Conservation (phyloP, 2,329 filamentous ascomycete species). For the Claviceps digitariae region DNA sequence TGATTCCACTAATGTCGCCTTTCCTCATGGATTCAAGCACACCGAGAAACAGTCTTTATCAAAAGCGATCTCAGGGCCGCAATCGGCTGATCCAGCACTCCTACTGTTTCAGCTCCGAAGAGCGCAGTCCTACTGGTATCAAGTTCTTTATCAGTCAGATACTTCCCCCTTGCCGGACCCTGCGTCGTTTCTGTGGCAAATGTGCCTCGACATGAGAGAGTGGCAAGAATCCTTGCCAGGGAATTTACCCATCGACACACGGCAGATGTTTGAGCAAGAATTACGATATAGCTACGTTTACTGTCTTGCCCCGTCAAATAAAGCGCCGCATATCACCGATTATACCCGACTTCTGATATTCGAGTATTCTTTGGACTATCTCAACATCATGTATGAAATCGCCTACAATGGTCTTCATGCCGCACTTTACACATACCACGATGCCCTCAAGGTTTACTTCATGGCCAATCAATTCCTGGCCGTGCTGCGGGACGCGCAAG, state of each 20-base stretch:
- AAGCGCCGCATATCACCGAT: constrained; percentile 57
- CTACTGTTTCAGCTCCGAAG: constrained; percentile 73
- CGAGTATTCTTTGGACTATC: constrained; percentile 73
- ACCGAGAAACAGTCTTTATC: constrained; percentile 28
- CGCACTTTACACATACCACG: constrained; percentile 72
- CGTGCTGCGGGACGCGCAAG: constrained; percentile 43
- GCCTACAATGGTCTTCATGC: constrained; percentile 44
- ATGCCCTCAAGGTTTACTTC: constrained; percentile 73
- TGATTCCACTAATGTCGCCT: constrained; percentile 68
- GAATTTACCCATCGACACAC: constrained; percentile 49
- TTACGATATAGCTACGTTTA: constrained; percentile 84
- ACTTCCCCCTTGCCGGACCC: constrained; percentile 54
- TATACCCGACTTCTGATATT: constrained; percentile 74
- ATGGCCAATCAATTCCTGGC: constrained; percentile 51
- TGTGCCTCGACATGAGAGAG: constrained; percentile 60
- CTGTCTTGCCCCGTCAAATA: constrained; percentile 67
- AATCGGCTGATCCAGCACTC: constrained; percentile 54
- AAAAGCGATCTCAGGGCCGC: constrained; percentile 29
- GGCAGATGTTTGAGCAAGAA: constrained; percentile 74
- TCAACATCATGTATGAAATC: constrained; percentile 58
- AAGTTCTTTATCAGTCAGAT: constrained; percentile 71
- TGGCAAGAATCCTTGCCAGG: constrained; percentile 71
- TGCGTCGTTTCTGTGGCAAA: constrained; percentile 59
- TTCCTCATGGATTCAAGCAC: constrained; percentile 43
- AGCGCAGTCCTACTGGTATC: constrained; percentile 81